Conservation (phyloP, 176 grass and related monocot species). For the Eleusine indica region DNA sequence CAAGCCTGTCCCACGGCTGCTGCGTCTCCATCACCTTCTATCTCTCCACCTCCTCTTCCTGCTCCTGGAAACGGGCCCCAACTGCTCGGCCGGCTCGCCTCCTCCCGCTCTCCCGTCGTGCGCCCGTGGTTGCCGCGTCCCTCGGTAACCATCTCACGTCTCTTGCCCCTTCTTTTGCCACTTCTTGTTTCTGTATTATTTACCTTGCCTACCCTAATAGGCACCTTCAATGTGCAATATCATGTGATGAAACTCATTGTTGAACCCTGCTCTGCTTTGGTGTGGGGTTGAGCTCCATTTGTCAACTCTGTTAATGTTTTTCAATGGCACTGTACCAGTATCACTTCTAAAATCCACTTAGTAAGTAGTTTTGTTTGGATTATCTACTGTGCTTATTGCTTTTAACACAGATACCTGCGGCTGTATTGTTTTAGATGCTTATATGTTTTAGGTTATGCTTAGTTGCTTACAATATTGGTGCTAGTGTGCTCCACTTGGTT, state of each 20-base stretch:
- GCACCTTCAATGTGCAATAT: background rate
- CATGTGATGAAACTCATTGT: background rate
- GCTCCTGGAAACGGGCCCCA: background rate
- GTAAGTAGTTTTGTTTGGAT: background rate
- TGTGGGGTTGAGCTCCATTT: background rate
- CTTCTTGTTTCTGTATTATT: background rate
- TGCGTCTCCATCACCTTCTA: background rate
- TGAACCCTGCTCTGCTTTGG: background rate
- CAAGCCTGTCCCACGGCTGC: background rate
- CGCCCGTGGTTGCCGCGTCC: slow-evolving; percentile 2
- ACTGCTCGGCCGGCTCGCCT: background rate
- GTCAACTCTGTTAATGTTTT: background rate
- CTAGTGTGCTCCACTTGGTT: background rate
- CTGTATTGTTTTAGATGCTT: background rate
- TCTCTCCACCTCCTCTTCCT: slow-evolving; percentile 1
- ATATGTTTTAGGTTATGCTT: background rate
- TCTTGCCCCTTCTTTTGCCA: too few species aligned
- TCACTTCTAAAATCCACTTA: background rate
- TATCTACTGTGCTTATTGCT: background rate
- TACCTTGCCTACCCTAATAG: too few species aligned
- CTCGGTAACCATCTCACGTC: slow-evolving; percentile 23
- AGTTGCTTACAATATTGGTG: background rate
- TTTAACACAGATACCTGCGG: background rate
- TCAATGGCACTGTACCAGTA: background rate
- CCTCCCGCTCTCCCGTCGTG: background rate